phyloP scores from a whole-genome alignment of 2,329 filamentous ascomycete species.

The Colletotrichum paranaense region DNA sequence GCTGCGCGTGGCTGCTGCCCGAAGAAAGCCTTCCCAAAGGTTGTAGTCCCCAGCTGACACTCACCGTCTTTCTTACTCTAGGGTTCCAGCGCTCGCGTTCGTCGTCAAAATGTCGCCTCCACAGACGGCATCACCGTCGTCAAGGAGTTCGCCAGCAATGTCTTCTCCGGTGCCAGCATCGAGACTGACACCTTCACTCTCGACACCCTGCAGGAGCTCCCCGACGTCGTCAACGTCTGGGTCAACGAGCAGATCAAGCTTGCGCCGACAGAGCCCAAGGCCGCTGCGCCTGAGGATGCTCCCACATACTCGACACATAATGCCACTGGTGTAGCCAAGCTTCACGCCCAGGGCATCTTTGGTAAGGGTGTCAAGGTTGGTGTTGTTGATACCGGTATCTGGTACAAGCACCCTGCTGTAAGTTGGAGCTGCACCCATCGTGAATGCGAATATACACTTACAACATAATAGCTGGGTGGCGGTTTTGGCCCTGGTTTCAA shows the following conservation, averaged over 20 bases:
- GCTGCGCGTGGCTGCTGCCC: constrained; percentile 25
- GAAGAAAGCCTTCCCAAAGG: neutral
- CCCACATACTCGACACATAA: constrained; percentile 47
- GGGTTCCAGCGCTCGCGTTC: constrained; percentile 27
- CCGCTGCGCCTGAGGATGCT: constrained; percentile 23
- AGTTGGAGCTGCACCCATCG: neutral
- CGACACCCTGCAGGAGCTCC: constrained; percentile 46
- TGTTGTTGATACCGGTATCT: constrained; percentile 54
- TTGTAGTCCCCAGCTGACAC: constrained; percentile 19
- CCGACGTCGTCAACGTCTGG: constrained; percentile 50
- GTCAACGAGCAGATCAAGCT: constrained; percentile 39
- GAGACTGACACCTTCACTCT: constrained; percentile 42
- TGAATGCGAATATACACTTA: neutral
- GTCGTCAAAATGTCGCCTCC: constrained; percentile 38
- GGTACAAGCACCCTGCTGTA: constrained; percentile 52
- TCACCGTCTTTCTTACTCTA: neutral
- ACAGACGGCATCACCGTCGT: constrained; percentile 38
- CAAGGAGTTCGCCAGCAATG: constrained; percentile 41
- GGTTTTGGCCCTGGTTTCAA: constrained; percentile 37
- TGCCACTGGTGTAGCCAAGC: constrained; percentile 51
- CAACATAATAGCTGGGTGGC: constrained; percentile 11
- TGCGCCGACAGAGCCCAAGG: constrained; percentile 27
- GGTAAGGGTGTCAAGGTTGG: constrained; percentile 52
- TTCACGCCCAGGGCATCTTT: constrained; percentile 50
- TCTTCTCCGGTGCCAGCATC: constrained; percentile 45